These are phyloP conservation scores for Hortiboletus flavorubellus DNA, from an alignment of 768 basidiomycete species.

Conservation along the genomic window DNA sequence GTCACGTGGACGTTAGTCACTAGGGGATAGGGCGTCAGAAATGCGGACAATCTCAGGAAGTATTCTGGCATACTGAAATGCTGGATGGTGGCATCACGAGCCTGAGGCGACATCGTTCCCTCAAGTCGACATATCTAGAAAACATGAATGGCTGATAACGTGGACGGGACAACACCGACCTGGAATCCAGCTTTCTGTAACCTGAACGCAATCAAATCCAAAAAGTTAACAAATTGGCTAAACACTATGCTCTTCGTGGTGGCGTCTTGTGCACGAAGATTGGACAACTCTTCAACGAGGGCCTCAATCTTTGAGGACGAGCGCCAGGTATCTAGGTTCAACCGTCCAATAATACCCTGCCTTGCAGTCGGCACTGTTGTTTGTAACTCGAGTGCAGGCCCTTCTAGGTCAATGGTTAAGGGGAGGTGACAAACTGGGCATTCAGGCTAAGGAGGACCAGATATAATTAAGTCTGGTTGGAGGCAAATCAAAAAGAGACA, in stretches of 20 bases:
- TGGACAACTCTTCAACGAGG: constrained; percentile 87
- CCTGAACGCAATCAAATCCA: constrained; percentile 91
- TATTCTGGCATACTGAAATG: constrained; percentile 69
- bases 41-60: not conserved
- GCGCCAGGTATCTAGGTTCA: constrained; percentile 87
- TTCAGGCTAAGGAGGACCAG: constrained; percentile 53
- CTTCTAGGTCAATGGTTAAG: constrained; percentile 94
- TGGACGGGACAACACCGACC: constrained; percentile 41
- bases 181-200: constrained; percentile 90
- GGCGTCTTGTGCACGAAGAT: constrained; percentile 76
- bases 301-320: constrained; percentile 99
- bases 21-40: constrained; percentile 27
- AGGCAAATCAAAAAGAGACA: constrained; percentile 21
- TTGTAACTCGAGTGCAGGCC: constrained; percentile 83
- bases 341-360: constrained; percentile 91
- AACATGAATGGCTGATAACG: not conserved
- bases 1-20: constrained; percentile 93
- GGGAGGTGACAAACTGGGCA: constrained; percentile 95
- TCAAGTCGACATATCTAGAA: constrained; percentile 85
- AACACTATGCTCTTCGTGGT: constrained; percentile 98
- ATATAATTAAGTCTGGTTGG: not conserved
- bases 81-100: constrained; percentile 90
- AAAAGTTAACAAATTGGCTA: constrained; percentile 90
- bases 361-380: constrained; percentile 48
- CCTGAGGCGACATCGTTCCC: constrained; percentile 96